Evolutionary conservation across 768 basidiomycete genomes (phyloP), one percentile per base, ranked within the genome.

Genomic region (Rhodotorula diobovata): DNA sequence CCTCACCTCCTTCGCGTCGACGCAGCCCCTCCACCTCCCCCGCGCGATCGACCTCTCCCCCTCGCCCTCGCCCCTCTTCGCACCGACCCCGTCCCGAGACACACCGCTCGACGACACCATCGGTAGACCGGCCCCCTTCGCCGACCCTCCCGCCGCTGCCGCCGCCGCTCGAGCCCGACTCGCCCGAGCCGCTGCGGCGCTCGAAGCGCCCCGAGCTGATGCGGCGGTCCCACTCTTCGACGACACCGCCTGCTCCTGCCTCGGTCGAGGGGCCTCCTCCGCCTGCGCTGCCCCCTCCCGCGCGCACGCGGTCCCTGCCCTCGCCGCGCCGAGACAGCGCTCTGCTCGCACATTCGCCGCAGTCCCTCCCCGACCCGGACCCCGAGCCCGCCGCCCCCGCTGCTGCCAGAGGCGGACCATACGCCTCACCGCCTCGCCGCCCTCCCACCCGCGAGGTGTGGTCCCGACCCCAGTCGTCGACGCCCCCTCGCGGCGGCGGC

Each of bases 141-240:
- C 57, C 63, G 21, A 34, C 60, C 4, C 61, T 67, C 21, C 57
- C 71, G 11, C 28, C 71, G 2, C 63, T 68, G 1, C 71, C 71
- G 10, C 63, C 63, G 6, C 59, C 56, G 18, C 51, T 68, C 39
- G n/a, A 63, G 8, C 63, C 71, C 18, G 69, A 61, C 12, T 70
- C 69, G n/a, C 69, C 69, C 2, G 69, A 70, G n/a, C 69, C 69
- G 0, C 9, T n/a, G 2, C 69, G 69, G 0, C 23, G 7, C 43
- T 8, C 34, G 5, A 56, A 12, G 48, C 48, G 23, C 11, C 23
- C 23, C 23, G 23, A 25, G 23, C 48, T 25, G 25, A 12, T 50
- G 25, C 23, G 48, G 5, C 34, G 34, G 34, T 56, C 55, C 60
- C 37, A 54, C 60, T 55, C 66, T 4, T 28, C 30, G 50, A 4